Base-by-base conservation (phyloP, 257 asterid genomes). In the Solanum ossicruentum region DNA sequence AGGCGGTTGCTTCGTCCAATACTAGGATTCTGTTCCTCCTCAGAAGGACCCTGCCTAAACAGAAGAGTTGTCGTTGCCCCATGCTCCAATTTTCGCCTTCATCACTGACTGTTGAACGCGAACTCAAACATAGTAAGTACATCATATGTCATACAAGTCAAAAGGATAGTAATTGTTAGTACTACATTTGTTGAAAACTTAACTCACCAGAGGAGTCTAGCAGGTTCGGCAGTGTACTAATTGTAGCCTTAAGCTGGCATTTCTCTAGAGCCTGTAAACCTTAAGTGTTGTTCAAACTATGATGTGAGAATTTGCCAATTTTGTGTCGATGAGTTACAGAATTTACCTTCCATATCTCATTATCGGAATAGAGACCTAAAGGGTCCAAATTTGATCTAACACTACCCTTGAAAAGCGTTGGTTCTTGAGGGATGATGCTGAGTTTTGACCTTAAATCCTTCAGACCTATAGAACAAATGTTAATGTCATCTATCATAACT, bases 51-150 rank as follows among this genome's bases (percentile, higher is more conserved):
- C 99, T 89, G 9, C 98, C 99, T 1, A 94, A 91, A 66, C 99
- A 94, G 85, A 94, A 93, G 5, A 95, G 98, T 67, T 95, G 99
- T 10, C 99, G 86, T 78, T 95, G 99, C 82, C 98, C 98, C 97
- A 93, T 90, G 86, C 98, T 95, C 99, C 98, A 95, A 28, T 95
- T 95, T 86, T 92, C 96, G 8, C 98, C 98, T 81, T 95, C 98
- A 63, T 94, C 98, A n/a, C 95, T 90, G 16, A 95, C 98, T 95
- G 91, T 86, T 60, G 49, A 47, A 73, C 0, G 56, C 9, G 23
- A 45, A 66, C 10, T 55, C 52, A 52, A 83, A 3, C 39, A 79
- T 77, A 2, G 51, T 75, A 47, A 32, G 57, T 73, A 0, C 6
- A 49, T 15, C 23, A 51, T 49, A 8, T 23, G 8, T 49, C 41